These are phyloP conservation scores for Chiua virens DNA, from an alignment of 768 basidiomycete species.

Conservation along the genomic window DNA sequence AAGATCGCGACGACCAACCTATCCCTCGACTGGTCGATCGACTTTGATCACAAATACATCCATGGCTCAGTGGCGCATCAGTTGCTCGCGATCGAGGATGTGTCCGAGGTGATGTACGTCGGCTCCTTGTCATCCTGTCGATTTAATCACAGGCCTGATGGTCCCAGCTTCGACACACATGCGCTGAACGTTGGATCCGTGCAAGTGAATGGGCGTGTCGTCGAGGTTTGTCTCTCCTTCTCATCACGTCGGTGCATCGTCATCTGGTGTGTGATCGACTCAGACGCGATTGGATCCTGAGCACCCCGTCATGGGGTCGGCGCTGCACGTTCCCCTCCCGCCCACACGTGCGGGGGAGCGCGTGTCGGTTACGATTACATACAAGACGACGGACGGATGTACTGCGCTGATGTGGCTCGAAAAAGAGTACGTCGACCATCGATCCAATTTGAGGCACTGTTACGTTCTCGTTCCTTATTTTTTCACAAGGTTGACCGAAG, in stretches of 20 bases:
- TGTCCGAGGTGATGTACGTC: constrained; percentile 44
- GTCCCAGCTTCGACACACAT: constrained; percentile 47
- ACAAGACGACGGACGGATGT: constrained; percentile 71
- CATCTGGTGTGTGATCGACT: neutral
- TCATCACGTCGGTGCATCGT: neutral
- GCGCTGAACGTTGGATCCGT: constrained; percentile 55
- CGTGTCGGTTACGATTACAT: constrained; percentile 53
- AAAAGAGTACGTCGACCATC: constrained; percentile 56
- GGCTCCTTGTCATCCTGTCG: neutral
- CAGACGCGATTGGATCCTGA: constrained; percentile 57
- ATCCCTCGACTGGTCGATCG: constrained; percentile 55
- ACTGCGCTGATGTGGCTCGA: constrained; percentile 88
- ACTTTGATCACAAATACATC: constrained; percentile 49
- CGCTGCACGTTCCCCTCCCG: constrained; percentile 61
- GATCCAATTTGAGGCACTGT: too few relatives aligned
- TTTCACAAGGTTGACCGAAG: constrained; percentile 71
- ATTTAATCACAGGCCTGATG: neutral
- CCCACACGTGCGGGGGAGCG: constrained; percentile 35
- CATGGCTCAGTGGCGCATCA: constrained; percentile 48
- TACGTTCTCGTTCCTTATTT: too few relatives aligned
- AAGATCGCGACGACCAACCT: constrained; percentile 49
- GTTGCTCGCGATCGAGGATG: constrained; percentile 39
- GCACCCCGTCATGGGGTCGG: constrained; percentile 76
- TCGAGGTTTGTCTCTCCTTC: constrained; percentile 39
- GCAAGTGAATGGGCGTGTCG: constrained; percentile 46